phyloP scores from a whole-genome alignment of 2,329 filamentous ascomycete species.

The Epichloe sibirici region DNA sequence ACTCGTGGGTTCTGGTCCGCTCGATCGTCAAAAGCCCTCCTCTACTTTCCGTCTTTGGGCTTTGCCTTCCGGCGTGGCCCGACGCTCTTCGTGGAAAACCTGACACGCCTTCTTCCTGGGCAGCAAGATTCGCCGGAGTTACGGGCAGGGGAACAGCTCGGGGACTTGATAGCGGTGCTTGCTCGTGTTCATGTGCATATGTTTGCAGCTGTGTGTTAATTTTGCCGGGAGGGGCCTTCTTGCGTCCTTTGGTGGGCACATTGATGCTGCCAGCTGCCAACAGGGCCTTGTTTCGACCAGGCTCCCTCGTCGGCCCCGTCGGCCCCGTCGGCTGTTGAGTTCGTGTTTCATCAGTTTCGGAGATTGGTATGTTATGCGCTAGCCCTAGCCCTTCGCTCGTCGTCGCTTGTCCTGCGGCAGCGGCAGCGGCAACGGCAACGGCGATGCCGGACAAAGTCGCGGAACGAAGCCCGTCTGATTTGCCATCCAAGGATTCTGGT shows the following conservation, averaged over 20 bases:
- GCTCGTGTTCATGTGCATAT: not conserved
- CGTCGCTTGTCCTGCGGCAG: slow-evolving; percentile 15
- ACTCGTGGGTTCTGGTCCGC: slow-evolving; percentile 21
- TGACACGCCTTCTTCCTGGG: slow-evolving; percentile 17
- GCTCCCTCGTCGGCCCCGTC: not conserved
- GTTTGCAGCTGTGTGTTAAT: not conserved
- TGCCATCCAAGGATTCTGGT: slow-evolving; percentile 31
- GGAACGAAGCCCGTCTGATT: slow-evolving; percentile 28
- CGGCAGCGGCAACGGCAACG: slow-evolving; percentile 22
- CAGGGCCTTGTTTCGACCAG: not conserved
- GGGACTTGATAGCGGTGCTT: not conserved
- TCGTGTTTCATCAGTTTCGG: not conserved
- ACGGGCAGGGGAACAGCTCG: not conserved
- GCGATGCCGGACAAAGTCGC: slow-evolving; percentile 28
- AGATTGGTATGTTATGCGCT: not conserved
- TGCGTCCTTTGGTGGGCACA: not conserved
- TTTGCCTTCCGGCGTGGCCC: slow-evolving; percentile 13
- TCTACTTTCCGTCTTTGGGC: slow-evolving; percentile 20
- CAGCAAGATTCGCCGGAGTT: slow-evolving; percentile 14
- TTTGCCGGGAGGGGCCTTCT: not conserved
- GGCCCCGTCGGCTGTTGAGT: not conserved
- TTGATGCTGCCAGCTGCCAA: not conserved
- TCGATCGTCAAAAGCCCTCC: slow-evolving; percentile 29
- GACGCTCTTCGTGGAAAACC: slow-evolving; percentile 23
- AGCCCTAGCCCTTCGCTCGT: not conserved